Base-by-base conservation (phyloP, 305 asterid genomes). In the Fraxinus latifolia region DNA sequence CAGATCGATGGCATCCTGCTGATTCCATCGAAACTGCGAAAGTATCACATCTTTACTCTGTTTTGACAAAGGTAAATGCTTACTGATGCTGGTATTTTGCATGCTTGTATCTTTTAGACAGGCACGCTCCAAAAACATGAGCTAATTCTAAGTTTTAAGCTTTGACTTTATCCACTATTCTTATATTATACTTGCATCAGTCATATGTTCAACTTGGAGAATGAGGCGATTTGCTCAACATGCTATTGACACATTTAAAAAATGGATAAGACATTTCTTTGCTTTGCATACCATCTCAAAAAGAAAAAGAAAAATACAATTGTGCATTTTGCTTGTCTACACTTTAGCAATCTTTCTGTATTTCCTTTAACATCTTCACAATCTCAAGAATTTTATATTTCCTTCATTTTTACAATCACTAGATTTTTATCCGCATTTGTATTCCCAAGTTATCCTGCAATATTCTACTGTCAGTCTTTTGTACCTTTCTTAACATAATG, bases 61-160 rank as follows among this genome's bases (percentile, higher is more conserved):
- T 83, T 83, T 84, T 94, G 91, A 87, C 91, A 77, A 88, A 92
- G 99, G 99, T 95, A 91, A 80, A 85, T 86, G 62, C 68, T 84
- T 85, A 8, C n/a, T 68, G 23, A 58, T 77, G 77, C 70, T 65
- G 79, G 72, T 82, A 12, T 60, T 79, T 76, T 82, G 73, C 81
- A 71, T 74, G 60, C 32, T 77, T 77, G 76, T 78, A 78, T 65
- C 53, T 55, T 65, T 74, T 37, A 65, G 31, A 37, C 50, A 82
- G 73, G 2, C 5, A 23, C 1, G 25, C 74, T 82, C 84, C 71
- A 62, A 82, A 12, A 71, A 80, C 60, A 68, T 78, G 53, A 78
- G 84, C 78, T 77, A 53, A 58, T 42, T 27, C 77, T 62, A 27
- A 77, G 77, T 84, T 84, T 77, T 72, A 33, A 58, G 19, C 82